Percentiles rank a stretch among this genome's conserved stretches.
These are phyloP conservation scores for Botrytis squamosa DNA, from an alignment of 2,329 filamentous ascomycete genomes.

Conservation along the genomic window DNA sequence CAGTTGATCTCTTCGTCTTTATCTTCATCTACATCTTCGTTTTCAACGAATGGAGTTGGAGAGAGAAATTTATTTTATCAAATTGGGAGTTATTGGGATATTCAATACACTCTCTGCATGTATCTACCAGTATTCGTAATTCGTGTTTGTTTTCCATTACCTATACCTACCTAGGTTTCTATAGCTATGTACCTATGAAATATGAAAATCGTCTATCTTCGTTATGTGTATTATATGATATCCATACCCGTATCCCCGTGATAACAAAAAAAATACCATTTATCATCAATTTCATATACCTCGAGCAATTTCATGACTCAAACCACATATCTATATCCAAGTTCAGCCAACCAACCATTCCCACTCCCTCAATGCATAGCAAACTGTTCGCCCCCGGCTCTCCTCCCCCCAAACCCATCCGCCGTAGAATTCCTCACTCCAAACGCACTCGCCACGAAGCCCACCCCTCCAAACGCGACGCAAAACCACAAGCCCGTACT, in stretches of 20 bases:
- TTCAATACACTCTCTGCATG: neutral
- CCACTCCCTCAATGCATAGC: neutral
- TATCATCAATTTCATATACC: neutral
- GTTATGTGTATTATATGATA: neutral
- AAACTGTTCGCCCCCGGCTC: neutral
- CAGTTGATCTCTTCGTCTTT: neutral
- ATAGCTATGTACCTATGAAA: neutral
- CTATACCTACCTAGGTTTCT: neutral
- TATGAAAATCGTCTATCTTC: neutral
- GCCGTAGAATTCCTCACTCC: slow-evolving; percentile 28
- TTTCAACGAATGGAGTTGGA: neutral
- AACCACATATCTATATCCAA: neutral
- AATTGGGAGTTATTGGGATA: neutral
- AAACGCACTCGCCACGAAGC: slow-evolving; percentile 35
- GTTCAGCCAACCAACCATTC: accelerated
- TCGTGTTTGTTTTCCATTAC: neutral
- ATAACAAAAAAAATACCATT: too few species aligned
- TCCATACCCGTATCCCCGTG: neutral
- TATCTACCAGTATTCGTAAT: neutral
- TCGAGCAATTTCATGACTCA: neutral
- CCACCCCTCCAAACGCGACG: slow-evolving; percentile 42
- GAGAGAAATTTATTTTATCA: neutral
- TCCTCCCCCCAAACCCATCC: slow-evolving; percentile 10
- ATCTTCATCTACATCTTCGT: too few species aligned
- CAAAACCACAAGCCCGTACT: slow-evolving; percentile 45